Evolutionary conservation across 306 rosid genomes (phyloP).

Genomic region (Quillaja saponaria): DNA sequence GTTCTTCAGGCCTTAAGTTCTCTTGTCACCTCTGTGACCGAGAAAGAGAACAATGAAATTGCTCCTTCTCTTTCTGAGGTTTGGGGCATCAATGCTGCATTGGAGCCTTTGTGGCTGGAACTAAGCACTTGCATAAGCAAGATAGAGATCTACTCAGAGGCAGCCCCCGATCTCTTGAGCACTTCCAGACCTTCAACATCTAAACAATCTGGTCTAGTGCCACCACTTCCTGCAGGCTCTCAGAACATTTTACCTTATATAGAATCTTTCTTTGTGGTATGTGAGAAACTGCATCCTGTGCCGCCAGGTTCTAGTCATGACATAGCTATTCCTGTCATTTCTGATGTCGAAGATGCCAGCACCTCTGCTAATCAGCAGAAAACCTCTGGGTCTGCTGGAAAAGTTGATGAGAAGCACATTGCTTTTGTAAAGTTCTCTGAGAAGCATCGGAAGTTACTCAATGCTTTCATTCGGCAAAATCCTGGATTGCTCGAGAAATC

Average conservation of each 20-base stretch:
- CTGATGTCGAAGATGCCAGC: slow-evolving; percentile 76
- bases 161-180: slow-evolving; percentile 51
- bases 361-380: slow-evolving; percentile 62
- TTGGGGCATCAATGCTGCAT: slow-evolving; percentile 74
- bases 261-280: slow-evolving; percentile 91
- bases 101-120: slow-evolving; percentile 94
- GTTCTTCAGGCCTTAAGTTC: slow-evolving; percentile 94
- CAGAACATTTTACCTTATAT: slow-evolving; percentile 91
- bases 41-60: slow-evolving; percentile 56
- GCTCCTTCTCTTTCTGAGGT: slow-evolving; percentile 60
- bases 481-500: slow-evolving; percentile 95
- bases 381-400: slow-evolving; percentile 50
- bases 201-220: slow-evolving; percentile 66
- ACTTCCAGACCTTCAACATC: slow-evolving; percentile 58
- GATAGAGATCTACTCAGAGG: slow-evolving; percentile 81
- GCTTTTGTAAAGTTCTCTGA: slow-evolving; percentile 87
- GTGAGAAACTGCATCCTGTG: slow-evolving; percentile 91
- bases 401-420: slow-evolving; percentile 75
- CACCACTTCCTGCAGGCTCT: slow-evolving; percentile 91
- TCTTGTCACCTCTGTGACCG: slow-evolving; percentile 60
- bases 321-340: slow-evolving; percentile 49
- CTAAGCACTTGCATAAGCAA: slow-evolving; percentile 88
- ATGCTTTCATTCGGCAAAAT: slow-evolving; percentile 94
- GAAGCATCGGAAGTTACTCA: slow-evolving; percentile 88
- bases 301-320: slow-evolving; percentile 68